phyloP scores from a whole-genome alignment of 768 basidiomycete genomes.

The Hygrocybe punicea region DNA sequence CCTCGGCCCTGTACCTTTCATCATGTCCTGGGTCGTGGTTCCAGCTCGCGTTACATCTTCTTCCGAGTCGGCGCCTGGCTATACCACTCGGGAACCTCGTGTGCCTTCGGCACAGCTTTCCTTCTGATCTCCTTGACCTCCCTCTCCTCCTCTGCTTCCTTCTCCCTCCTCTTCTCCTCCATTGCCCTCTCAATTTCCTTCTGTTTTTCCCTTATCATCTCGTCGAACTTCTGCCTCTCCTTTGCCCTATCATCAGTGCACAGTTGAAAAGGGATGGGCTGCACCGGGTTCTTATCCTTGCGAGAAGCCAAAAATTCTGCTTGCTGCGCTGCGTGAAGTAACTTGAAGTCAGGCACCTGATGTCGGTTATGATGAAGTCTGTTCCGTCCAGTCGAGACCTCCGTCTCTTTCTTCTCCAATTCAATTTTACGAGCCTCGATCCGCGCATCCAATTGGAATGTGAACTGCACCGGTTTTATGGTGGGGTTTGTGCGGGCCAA shows the following conservation, averaged over 20 bases:
- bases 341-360: conserved; percentile 53
- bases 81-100: conserved; percentile 77
- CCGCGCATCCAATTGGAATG: conserved; percentile 50
- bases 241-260: conserved; percentile 54
- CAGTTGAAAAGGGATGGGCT: conserved; percentile 48
- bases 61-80: conserved; percentile 65
- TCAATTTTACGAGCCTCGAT: conserved; percentile 46
- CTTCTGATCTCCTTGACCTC: conserved; percentile 60
- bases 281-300: conserved; percentile 45
- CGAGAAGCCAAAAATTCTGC: conserved; percentile 39
- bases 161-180: conserved; percentile 46
- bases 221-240: conserved; percentile 65
- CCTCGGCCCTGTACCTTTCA: too few species aligned
- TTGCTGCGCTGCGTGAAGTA: conserved; percentile 50
- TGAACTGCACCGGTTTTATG: conserved; percentile 50
- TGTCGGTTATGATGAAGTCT: conserved; percentile 18
- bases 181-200: conserved; percentile 44
- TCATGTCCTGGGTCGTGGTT: not conserved
- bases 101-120: conserved; percentile 62
- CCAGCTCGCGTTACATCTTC: conserved; percentile 30
- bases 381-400: conserved; percentile 17
- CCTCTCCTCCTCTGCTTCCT: conserved; percentile 55
- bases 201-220: conserved; percentile 54
- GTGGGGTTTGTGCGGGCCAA: conserved; percentile 33
- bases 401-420: conserved; percentile 29